These are phyloP conservation scores for Ascochyta koolunga DNA, from an alignment of 2,329 filamentous ascomycete species.

Conservation along the genomic window DNA sequence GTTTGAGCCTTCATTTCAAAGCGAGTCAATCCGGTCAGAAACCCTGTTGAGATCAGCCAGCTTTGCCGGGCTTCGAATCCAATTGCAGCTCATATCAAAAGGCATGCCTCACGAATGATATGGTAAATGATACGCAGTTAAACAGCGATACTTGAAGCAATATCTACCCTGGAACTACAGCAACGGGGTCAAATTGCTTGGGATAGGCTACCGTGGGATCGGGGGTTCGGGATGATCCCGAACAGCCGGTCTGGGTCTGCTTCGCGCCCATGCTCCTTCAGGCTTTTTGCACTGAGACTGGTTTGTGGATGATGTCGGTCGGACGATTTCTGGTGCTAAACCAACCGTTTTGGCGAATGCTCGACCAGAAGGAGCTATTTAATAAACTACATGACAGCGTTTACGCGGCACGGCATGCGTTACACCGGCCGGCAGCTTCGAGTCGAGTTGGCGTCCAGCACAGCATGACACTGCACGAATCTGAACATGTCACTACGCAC, in stretches of 20 bases:
- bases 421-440: constrained; percentile 30
- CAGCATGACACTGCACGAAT: constrained; percentile 31
- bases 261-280: constrained; percentile 25
- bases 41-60: constrained; percentile 2
- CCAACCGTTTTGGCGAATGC: constrained; percentile 28
- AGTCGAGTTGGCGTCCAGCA: constrained; percentile 28
- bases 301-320: constrained; percentile 27
- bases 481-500: constrained; percentile 36
- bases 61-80: neutral
- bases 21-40: constrained; percentile 10
- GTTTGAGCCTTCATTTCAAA: constrained; percentile 15
- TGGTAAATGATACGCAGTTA: neutral
- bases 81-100: neutral
- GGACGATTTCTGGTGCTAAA: constrained; percentile 22
- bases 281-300: constrained; percentile 21
- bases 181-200: constrained; percentile 20
- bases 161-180: constrained; percentile 7
- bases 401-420: constrained; percentile 32
- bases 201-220: constrained; percentile 30
- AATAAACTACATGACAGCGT: constrained; percentile 27
- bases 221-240: constrained; percentile 29
- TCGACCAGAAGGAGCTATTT: constrained; percentile 23
- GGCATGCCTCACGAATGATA: constrained; percentile 6
- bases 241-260: constrained; percentile 24
- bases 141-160: constrained; percentile 19